Percentiles rank a stretch among this genome's conserved stretches.
Evolutionary conservation across 2,329 filamentous ascomycete genomes (phyloP).

Genomic region (Diatrype stigma): DNA sequence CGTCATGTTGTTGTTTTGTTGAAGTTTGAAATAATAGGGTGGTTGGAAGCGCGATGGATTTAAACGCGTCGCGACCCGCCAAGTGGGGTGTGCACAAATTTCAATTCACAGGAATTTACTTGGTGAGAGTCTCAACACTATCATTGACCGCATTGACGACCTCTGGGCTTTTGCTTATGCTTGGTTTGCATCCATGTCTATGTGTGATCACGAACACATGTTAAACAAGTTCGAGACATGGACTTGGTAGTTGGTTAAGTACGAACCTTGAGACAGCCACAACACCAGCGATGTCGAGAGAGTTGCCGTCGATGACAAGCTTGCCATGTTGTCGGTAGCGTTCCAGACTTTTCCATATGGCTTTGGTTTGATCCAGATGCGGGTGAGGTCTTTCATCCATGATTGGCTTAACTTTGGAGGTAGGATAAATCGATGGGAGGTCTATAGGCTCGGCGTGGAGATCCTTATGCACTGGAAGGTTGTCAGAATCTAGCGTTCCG

Average conservation of each 20-base stretch:
- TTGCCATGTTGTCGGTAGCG: neutral
- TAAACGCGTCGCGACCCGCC: too few relatives aligned
- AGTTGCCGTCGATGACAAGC: conserved; percentile 1
- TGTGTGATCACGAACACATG: neutral
- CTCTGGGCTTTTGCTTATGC: conserved; percentile 1
- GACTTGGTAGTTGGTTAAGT: neutral
- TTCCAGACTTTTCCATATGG: conserved; percentile 1
- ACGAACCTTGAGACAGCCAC: conserved; percentile 5
- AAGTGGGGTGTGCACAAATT: too few relatives aligned
- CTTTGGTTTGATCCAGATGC: conserved; percentile 2
- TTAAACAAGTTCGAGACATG: neutral
- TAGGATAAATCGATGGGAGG: too few relatives aligned
- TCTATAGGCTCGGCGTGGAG: too few relatives aligned
- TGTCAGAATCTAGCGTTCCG: too few relatives aligned
- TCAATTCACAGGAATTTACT: too few relatives aligned
- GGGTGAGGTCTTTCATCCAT: conserved; percentile 2
- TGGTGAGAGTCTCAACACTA: conserved; percentile 1
- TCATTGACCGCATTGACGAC: conserved; percentile 1
- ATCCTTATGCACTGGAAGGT: too few relatives aligned
- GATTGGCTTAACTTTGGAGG: neutral
- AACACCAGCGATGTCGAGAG: conserved; percentile 4
- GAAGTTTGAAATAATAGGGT: too few relatives aligned
- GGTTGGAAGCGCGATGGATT: too few relatives aligned
- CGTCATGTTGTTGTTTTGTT: too few relatives aligned
- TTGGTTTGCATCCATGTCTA: conserved; percentile 3